Evolutionary conservation across 2,329 filamentous ascomycete species (phyloP).

Genomic region (Exophiala calicioides): DNA sequence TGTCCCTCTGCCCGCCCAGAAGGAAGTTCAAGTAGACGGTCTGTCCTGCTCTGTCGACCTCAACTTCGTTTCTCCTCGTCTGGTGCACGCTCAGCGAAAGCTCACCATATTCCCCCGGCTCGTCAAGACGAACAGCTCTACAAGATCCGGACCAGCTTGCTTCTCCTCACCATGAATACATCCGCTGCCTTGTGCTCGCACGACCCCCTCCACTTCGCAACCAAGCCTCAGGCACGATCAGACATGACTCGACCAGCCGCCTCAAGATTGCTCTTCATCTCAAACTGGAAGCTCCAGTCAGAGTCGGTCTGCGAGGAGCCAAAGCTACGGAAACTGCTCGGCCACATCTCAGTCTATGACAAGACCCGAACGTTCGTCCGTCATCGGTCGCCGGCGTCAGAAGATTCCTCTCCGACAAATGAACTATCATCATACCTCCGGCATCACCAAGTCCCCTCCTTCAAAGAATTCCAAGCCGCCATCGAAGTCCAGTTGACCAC

Average conservation of each 20-base stretch:
- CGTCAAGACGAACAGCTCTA: too few species aligned
- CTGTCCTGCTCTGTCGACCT: not conserved
- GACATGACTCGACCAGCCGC: constrained; percentile 10
- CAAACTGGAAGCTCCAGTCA: constrained; percentile 24
- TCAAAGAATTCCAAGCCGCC: constrained; percentile 26
- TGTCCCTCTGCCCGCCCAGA: constrained; percentile 4
- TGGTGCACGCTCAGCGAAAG: not conserved
- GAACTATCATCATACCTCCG: constrained; percentile 15
- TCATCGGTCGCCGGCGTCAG: not conserved
- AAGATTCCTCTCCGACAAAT: constrained; percentile 6
- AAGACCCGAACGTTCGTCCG: constrained; percentile 4
- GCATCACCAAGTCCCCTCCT: constrained; percentile 21
- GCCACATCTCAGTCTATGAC: constrained; percentile 27
- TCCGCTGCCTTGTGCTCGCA: constrained; percentile 19
- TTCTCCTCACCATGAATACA: constrained; percentile 6
- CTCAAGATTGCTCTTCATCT: constrained; percentile 19
- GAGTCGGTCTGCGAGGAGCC: constrained; percentile 23
- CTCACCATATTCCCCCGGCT: not conserved
- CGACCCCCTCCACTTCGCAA: constrained; percentile 12
- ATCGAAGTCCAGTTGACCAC: constrained; percentile 22
- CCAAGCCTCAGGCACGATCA: constrained; percentile 3
- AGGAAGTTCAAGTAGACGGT: constrained; percentile 16
- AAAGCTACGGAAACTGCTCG: constrained; percentile 21
- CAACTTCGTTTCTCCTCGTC: constrained; percentile 1
- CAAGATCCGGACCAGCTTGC: too few species aligned